Evolutionary conservation across 1,284 basidiomycete species (phyloP), one percentile per base, ranked within the genome.

Genomic region (Veloporphyrellus conicus): DNA sequence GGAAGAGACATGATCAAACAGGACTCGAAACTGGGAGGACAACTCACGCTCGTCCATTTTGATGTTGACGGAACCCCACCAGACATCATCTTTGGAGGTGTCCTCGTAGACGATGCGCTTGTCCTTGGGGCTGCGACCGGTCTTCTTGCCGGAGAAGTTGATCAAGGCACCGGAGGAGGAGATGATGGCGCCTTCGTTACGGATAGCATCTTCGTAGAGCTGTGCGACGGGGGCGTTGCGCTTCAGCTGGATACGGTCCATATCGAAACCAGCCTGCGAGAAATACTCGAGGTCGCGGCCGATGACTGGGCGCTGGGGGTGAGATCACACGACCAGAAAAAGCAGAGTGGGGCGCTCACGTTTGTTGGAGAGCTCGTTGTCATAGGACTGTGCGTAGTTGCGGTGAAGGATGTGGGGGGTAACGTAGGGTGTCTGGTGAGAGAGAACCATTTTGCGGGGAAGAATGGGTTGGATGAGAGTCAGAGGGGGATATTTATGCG

Each of bases 111-210:
- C 96, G 63, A 99, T 98, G 62, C 96, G 93, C 84, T 99, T 99
- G 84, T 99, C 96, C 72, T 99, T 99, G 54, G 96, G 95, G 61
- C 85, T 90, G 48, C 96, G 84, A 54, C 96, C 96, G 3, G 96
- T 99, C 81, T 99, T 99, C 80, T 98, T 99, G 39, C 95, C 95
- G 15, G 93, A 97, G 67, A 98, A 99, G 82, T 99, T 99, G 84
- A 99, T 99, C 60, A 99, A 77, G 19, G 95, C 94, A 56, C 96
- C 95, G 16, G 85, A 91, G 32, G 89, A 87, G 43, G 96, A 95
- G 74, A 99, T 92, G 74, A 98, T 89, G 61, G 95, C 95, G 55
- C 95, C 94, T 69, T 99, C 95, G 71, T 98, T 96, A 60, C 90
- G 84, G 74, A 98, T 88, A 62, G 95, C 95, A 64, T 99, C 96